phyloP scores from a whole-genome alignment of 345 rosid species.

The Ricinus communis region DNA sequence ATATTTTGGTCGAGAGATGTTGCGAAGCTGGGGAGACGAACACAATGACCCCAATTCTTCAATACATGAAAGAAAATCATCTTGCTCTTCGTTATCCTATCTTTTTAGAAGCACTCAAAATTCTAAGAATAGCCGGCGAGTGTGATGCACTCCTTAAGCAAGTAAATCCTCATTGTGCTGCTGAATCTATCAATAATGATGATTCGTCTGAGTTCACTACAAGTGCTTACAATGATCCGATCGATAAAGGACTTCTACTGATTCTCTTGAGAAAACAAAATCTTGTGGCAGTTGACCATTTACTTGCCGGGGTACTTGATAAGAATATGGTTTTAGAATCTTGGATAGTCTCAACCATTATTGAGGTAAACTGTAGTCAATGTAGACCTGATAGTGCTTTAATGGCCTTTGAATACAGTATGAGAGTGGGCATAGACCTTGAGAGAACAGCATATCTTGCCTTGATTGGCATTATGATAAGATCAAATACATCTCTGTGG shows the following conservation, averaged over 20 bases:
- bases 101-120: constrained; percentile 53
- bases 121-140: constrained; percentile 46
- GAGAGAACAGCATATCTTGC: constrained; percentile 60
- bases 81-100: constrained; percentile 67
- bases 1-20: constrained; percentile 69
- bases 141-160: constrained; percentile 57
- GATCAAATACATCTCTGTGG: constrained; percentile 41
- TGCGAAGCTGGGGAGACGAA: constrained; percentile 52
- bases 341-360: constrained; percentile 45
- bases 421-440: constrained; percentile 44
- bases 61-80: constrained; percentile 55
- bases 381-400: constrained; percentile 57
- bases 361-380: constrained; percentile 42
- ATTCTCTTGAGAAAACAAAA: constrained; percentile 64
- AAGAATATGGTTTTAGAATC: constrained; percentile 43
- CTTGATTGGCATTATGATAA: constrained; percentile 51
- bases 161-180: constrained; percentile 65
- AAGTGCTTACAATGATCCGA: constrained; percentile 29
- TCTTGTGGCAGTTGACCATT: constrained; percentile 53
- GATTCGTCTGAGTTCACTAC: constrained; percentile 18
- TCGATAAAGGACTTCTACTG: constrained; percentile 44
- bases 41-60: constrained; percentile 50
- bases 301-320: constrained; percentile 46
- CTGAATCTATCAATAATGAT: constrained; percentile 24
- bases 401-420: constrained; percentile 60